These are phyloP conservation scores for Stylosanthes scabra DNA, from an alignment of 331 rosid genomes.

Conservation along the genomic window DNA sequence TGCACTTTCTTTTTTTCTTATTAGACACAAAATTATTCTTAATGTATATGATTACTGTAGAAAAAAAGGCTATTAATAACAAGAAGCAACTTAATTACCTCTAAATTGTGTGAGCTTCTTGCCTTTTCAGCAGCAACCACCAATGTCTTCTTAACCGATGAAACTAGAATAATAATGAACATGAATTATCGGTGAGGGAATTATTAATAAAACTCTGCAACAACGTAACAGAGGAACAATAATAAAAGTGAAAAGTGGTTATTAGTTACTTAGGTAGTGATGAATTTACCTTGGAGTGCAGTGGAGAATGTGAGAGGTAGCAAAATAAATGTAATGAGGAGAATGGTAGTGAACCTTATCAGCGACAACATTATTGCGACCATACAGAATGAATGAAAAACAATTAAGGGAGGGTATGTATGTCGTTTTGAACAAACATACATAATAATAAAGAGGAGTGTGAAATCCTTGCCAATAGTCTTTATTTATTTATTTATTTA, in stretches of 20 bases:
- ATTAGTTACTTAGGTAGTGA: too few relatives aligned
- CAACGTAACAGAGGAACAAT: neutral
- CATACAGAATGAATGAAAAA: neutral
- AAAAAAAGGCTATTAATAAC: too few relatives aligned
- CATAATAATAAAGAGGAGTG: constrained; percentile 21
- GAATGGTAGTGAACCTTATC: constrained; percentile 41
- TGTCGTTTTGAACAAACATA: constrained; percentile 28
- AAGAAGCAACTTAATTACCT: neutral
- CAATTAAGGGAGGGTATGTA: constrained; percentile 6
- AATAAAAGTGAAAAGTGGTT: neutral
- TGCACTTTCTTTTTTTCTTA: too few relatives aligned
- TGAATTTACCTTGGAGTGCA: constrained; percentile 44
- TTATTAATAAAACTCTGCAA: neutral
- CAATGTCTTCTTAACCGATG: constrained; percentile 33
- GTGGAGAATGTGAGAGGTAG: constrained; percentile 41
- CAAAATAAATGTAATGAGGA: constrained; percentile 39
- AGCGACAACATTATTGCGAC: constrained; percentile 46
- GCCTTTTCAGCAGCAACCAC: neutral
- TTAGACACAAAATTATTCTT: too few relatives aligned
- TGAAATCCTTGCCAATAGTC: constrained; percentile 20
- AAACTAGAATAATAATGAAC: neutral
- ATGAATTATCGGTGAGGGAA: neutral
- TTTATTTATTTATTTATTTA: constrained; percentile 33
- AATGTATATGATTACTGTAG: too few relatives aligned
- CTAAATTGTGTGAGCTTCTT: neutral